These are phyloP conservation scores for Trifolium fragiferum DNA, from an alignment of 306 rosid species.

Conservation along the genomic window DNA sequence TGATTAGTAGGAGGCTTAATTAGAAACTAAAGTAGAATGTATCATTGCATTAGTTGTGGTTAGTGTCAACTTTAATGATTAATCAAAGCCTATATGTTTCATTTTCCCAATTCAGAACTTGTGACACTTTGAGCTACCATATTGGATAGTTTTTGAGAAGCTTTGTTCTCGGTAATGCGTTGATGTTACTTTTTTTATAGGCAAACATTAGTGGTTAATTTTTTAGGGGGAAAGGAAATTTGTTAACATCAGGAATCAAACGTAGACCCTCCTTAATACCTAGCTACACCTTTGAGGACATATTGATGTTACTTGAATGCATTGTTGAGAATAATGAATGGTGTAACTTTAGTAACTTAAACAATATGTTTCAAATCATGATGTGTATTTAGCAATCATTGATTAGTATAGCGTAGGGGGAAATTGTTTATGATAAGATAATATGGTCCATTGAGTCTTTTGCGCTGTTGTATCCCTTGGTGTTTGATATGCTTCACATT, in stretches of 20 bases:
- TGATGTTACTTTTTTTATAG: not conserved
- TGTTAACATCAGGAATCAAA: not conserved
- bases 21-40: conserved; percentile 20
- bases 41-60: not conserved
- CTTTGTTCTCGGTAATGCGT: not conserved
- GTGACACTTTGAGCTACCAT: conserved; percentile 21
- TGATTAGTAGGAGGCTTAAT: conserved; percentile 30
- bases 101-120: conserved; percentile 22
- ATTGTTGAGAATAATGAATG: conserved; percentile 16
- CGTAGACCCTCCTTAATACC: not conserved
- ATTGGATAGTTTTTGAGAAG: not conserved
- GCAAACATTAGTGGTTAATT: not conserved
- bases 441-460: not conserved
- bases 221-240: not conserved
- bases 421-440: not conserved
- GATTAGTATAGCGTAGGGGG: not conserved
- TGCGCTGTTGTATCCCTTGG: not conserved
- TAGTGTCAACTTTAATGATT: conserved; percentile 12
- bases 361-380: conserved; percentile 18
- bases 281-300: not conserved
- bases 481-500: conserved; percentile 15
- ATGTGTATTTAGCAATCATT: conserved; percentile 29
- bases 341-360: conserved; percentile 26
- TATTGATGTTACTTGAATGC: conserved; percentile 20
- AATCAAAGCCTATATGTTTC: not conserved